Conservation (phyloP, 208 protist species). For the Kentomonas sorsogonicus region DNA sequence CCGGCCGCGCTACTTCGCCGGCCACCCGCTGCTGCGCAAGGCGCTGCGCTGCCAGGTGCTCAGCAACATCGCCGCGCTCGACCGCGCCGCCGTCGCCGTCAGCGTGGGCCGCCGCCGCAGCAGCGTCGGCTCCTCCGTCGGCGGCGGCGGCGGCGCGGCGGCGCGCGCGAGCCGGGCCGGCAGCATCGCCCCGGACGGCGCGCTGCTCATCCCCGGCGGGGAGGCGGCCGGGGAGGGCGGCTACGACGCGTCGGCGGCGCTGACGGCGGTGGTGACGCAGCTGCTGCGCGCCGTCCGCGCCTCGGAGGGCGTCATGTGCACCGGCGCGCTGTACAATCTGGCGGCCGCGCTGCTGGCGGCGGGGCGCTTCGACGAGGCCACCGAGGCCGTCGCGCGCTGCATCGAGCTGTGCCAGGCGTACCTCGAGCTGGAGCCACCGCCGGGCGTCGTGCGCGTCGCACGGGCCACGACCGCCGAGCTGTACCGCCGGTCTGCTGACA, state of each 20-base stretch:
- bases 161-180: too few relatives aligned
- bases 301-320: slow-evolving; percentile 37
- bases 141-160: too few relatives aligned
- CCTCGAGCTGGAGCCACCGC: slow-evolving; percentile 14
- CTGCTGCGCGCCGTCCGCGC: slow-evolving; percentile 46
- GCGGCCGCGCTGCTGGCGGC: slow-evolving; percentile 39
- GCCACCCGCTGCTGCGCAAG: slow-evolving; percentile 11
- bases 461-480: not conserved
- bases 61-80: slow-evolving; percentile 45
- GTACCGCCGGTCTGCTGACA: too few relatives aligned
- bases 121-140: too few relatives aligned
- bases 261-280: slow-evolving; percentile 18
- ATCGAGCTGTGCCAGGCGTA: slow-evolving; percentile 55
- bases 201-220: too few relatives aligned
- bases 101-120: too few relatives aligned
- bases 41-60: slow-evolving; percentile 34
- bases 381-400: slow-evolving; percentile 65
- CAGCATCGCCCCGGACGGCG: too few relatives aligned
- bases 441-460: not conserved
- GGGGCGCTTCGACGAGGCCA: slow-evolving; percentile 65
- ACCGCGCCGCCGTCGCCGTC: slow-evolving; percentile 17
- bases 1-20: not conserved
- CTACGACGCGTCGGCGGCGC: too few relatives aligned
- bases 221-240: too few relatives aligned
- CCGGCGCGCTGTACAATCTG: slow-evolving; percentile 72